Evolutionary conservation across 108 stramenopile species (phyloP).

Genomic region (Nitzschia palea): DNA sequence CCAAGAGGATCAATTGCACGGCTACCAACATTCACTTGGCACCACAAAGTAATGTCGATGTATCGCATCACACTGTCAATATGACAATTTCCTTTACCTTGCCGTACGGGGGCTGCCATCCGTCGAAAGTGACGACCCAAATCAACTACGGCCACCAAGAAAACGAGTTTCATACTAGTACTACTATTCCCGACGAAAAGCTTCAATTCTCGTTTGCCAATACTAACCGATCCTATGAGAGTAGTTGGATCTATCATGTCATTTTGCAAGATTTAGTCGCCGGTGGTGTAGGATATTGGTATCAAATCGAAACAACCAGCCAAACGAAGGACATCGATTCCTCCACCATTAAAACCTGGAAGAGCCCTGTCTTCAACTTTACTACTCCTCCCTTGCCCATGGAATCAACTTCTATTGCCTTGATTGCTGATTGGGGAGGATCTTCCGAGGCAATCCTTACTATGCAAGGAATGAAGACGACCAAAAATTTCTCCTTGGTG

Average conservation of each 20-base stretch:
- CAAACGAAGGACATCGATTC: background rate
- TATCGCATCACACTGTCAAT: conserved; percentile 8
- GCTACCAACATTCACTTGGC: conserved; percentile 24
- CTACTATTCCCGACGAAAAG: background rate
- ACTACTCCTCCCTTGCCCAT: conserved; percentile 31
- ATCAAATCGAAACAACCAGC: conserved; percentile 21
- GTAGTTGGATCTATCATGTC: conserved; percentile 45
- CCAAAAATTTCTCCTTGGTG: conserved; percentile 23
- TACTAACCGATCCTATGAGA: background rate
- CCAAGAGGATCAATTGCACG: too few relatives aligned
- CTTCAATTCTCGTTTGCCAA: conserved; percentile 5
- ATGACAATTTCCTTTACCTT: conserved; percentile 40
- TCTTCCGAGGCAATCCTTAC: conserved; percentile 29
- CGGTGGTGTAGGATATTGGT: conserved; percentile 24
- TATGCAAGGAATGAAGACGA: conserved; percentile 40
- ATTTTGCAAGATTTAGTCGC: conserved; percentile 24
- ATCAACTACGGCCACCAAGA: background rate
- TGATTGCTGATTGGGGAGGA: conserved; percentile 40
- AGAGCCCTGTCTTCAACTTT: conserved; percentile 1
- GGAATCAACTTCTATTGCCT: conserved; percentile 23
- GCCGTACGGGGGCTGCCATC: background rate
- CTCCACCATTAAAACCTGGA: background rate
- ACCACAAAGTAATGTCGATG: conserved; percentile 19
- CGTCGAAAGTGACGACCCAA: background rate
- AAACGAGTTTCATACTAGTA: background rate